Evolutionary conservation across 176 grass and related monocot species (phyloP).

Genomic region (Zea luxurians): DNA sequence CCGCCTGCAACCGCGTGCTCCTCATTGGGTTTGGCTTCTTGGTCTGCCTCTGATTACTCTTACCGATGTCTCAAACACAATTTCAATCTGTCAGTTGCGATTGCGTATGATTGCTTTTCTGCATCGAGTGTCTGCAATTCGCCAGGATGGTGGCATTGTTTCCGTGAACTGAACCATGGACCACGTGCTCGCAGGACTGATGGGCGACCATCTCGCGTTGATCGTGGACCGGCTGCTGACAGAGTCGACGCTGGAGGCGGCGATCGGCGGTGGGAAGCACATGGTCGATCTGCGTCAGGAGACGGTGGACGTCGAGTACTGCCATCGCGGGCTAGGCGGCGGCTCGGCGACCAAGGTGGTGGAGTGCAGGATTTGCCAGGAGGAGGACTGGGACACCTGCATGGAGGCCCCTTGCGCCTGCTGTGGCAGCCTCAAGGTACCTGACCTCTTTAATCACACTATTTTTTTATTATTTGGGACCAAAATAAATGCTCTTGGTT

Average conservation of each 20-base stretch:
- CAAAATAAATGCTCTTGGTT: not conserved
- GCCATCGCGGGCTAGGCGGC: slow-evolving; percentile 19
- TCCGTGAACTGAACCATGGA: slow-evolving; percentile 26
- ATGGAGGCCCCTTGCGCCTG: slow-evolving; percentile 93
- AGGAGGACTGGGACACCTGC: slow-evolving; percentile 77
- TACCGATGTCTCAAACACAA: slow-evolving; percentile 1
- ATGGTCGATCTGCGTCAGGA: slow-evolving; percentile 24
- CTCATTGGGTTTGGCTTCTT: slow-evolving; percentile 12
- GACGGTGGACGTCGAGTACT: slow-evolving; percentile 23
- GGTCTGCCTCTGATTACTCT: not conserved
- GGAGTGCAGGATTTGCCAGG: slow-evolving; percentile 96
- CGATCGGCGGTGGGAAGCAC: slow-evolving; percentile 51
- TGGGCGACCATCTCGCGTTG: slow-evolving; percentile 96
- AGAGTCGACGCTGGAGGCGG: slow-evolving; percentile 79
- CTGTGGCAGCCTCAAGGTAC: slow-evolving; percentile 89
- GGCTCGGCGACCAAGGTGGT: slow-evolving; percentile 48
- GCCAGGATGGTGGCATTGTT: not conserved
- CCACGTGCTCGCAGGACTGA: slow-evolving; percentile 32
- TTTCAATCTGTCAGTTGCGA: not conserved
- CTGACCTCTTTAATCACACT: not conserved
- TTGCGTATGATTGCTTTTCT: not conserved
- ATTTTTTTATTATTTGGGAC: not conserved
- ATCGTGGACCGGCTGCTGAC: slow-evolving; percentile 86
- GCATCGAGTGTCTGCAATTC: not conserved
- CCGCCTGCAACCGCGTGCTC: not conserved